Conservation (phyloP, 129 eudicot species). For the Escallonia herrerae region DNA sequence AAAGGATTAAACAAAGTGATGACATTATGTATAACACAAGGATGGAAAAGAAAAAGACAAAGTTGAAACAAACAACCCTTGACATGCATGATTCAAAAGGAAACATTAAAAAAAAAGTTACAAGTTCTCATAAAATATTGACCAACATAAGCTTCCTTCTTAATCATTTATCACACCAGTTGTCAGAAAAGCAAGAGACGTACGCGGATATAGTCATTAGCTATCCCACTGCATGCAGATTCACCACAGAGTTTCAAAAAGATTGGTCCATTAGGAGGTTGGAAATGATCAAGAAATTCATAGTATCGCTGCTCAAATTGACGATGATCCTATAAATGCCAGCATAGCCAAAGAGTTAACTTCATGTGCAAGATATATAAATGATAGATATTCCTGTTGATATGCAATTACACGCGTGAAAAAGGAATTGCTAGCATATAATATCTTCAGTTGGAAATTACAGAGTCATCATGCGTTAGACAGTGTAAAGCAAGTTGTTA, state of each 20-base stretch:
- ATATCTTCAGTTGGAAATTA: no score
- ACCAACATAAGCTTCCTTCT: background rate
- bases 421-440: no score
- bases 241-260: conserved; percentile 89
- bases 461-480: no score
- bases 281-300: conserved; percentile 68
- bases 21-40: background rate
- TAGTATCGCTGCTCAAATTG: conserved; percentile 73
- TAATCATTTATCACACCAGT: background rate
- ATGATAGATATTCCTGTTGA: background rate
- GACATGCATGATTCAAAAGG: background rate
- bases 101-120: background rate
- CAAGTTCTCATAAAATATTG: background rate
- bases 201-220: conserved; percentile 76
- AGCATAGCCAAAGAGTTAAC: background rate
- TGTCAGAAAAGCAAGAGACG: conserved; percentile 17
- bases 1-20: background rate
- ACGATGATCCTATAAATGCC: conserved; percentile 72
- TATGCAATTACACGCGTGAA: no score
- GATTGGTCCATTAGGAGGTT: conserved; percentile 82
- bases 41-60: background rate
- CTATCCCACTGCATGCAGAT: conserved; percentile 72
- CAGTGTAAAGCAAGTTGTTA: no score
- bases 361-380: background rate
- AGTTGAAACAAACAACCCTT: background rate